Conservation (phyloP, 371 early-diverging fungal genomes). For the Zychaea mexicana region DNA sequence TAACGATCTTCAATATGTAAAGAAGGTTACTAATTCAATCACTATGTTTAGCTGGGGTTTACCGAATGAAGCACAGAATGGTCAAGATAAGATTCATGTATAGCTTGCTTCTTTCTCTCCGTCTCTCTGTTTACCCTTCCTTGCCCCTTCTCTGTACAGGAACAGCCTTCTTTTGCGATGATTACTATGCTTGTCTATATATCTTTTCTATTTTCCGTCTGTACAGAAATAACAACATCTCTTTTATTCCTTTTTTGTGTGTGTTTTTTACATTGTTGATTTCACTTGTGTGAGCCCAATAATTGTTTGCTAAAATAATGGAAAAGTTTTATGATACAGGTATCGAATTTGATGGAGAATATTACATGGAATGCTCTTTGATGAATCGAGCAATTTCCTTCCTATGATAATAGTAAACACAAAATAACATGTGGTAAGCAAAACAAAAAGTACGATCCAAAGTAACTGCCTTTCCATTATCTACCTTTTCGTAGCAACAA, state of each 20-base stretch:
- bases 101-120: neutral
- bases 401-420: neutral
- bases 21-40: neutral
- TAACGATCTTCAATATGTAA: neutral
- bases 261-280: neutral
- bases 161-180: neutral
- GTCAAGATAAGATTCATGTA: neutral
- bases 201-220: conserved; percentile 4
- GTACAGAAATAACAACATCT: neutral
- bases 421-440: neutral
- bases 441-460: no score
- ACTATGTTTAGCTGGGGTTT: neutral
- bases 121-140: neutral
- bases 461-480: neutral
- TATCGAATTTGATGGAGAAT: neutral
- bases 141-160: neutral
- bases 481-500: conserved; percentile 17
- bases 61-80: neutral
- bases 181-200: neutral
- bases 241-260: neutral
- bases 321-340: conserved; percentile 1
- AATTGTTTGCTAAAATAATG: neutral
- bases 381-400: conserved; percentile 5
- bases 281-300: no score
- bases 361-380: conserved; percentile 9